Base-by-base conservation (phyloP, 371 early-diverging fungal genomes). In the Batkoa obscura region DNA sequence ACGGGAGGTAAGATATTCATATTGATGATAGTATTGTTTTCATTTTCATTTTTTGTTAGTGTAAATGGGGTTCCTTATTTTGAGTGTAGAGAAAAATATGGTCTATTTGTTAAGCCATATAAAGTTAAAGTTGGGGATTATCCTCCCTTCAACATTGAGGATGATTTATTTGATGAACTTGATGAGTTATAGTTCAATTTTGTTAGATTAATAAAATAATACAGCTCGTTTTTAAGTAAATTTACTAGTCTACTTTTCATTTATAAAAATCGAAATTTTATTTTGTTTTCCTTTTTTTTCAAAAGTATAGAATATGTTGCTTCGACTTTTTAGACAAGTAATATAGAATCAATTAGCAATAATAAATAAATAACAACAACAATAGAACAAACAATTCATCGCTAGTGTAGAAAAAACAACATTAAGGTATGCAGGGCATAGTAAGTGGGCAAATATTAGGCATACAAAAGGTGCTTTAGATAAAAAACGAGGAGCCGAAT, bases 51-150 rank as follows among this genome's bases (percentile, higher is more conserved):
- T 13, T 59, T 39, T 43, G 34, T 13, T 41, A 79, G 75, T 53
- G 86, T 92, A 0, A 71, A 84, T 52, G 89, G 88, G 1, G 73
- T 66, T 23, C 61, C 57, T 6, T 94, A 91, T 60, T 94, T 92
- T 61, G 61, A 70, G 2, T 83, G 84, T 57, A 72, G 73, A 9
- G 64, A 71, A 32, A 81, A 83, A 6, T 75, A 86, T 61, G 95
- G 90, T 32, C 84, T 82, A 0, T 90, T 93, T 65, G 85, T 92
- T 30, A 77, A 92, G 8, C 92, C 95, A 1, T 79, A 80, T 59
- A 79, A 81, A 58, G 84, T 94, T 2, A 68, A 65, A 12, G 82
- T 84, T 0, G 96, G 96, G 17, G 93, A 96, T 56, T 94, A 79
- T 57, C 91, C 91, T 2, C 47, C 47, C 23, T 4, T 23, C 10